These are phyloP conservation scores for Lantana camara DNA, from an alignment of 257 asterid genomes.

Conservation along the genomic window DNA sequence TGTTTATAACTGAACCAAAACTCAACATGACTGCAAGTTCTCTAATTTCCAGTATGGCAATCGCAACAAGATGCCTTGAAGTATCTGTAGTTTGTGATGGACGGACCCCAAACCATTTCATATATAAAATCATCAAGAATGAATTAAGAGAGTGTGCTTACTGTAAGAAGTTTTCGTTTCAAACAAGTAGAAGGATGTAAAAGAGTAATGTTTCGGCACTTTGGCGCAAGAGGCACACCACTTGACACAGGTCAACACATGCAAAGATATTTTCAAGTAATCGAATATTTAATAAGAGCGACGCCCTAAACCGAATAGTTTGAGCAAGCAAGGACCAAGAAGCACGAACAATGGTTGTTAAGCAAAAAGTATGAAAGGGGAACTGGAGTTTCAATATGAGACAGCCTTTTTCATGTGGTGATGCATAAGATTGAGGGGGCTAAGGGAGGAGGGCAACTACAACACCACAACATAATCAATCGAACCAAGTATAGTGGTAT, in stretches of 20 bases:
- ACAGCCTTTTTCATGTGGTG: not conserved
- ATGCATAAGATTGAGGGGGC: not conserved
- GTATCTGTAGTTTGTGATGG: not conserved
- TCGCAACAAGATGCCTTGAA: not conserved
- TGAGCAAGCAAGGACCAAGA: not conserved
- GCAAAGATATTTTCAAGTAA: not conserved
- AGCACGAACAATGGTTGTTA: not conserved
- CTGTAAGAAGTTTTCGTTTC: conserved; percentile 1
- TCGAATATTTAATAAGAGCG: not conserved
- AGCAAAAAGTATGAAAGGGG: not conserved
- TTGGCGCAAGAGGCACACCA: not conserved
- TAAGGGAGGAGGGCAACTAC: not conserved
- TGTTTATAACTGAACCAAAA: not conserved
- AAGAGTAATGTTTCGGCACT: not conserved
- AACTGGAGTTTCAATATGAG: not conserved
- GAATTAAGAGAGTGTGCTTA: too few relatives aligned
- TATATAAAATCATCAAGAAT: too few relatives aligned
- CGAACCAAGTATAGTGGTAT: too few relatives aligned
- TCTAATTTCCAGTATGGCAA: not conserved
- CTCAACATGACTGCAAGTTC: not conserved
- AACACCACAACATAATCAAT: not conserved
- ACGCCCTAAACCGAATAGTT: not conserved
- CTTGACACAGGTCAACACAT: not conserved
- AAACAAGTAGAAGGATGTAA: conserved; percentile 3
- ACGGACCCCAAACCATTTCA: too few relatives aligned